Evolutionary conservation across 768 basidiomycete species (phyloP), one percentile per base, ranked within the genome.

Genomic region (Leucogyrophana mollusca): DNA sequence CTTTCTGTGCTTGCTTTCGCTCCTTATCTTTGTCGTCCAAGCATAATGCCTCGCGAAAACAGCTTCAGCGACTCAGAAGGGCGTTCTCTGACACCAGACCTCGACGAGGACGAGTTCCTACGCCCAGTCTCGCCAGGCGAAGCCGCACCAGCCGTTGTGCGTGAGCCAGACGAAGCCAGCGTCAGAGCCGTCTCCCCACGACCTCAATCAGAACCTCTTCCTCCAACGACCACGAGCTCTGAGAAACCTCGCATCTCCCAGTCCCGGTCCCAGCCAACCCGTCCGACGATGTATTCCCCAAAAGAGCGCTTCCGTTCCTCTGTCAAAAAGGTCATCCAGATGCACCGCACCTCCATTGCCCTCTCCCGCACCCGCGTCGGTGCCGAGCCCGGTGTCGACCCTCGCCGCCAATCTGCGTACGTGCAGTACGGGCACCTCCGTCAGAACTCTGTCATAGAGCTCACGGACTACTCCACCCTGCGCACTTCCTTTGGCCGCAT

Each of bases 381-480:
- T 16, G 85, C 81, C 11, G 86, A 88, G 57, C 86, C 84, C 9
- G 86, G 86, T 50, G 67, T 86, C 23, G 82, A 87, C 64, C 82
- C 84, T 17, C 77, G 83, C 22, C 76, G 82, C 13, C 70, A 73
- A 3, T 76, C 77, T 36, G 78, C 84, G 3, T 74, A 76, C 51
- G 56, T 77, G 7, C 66, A 70, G 34, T 87, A 79, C 54, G 77
- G 78, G 4, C 73, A 81, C 48, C 74, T 87, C 54, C 67, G 71
- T 22, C 66, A 81, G 62, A 73, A 79, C 39, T 89, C 85, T 56
- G 57, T 74, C 42, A 87, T 88, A 51, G 82, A 87, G 53, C 67
- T 87, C 46, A 67, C 74, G 45, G 85, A 87, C 60, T 88, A 87
- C 64, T 83, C 79, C 22, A 64, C 75, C 21, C 59, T 84, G 45